These are phyloP conservation scores for Margaritispora aquatica DNA, from an alignment of 495 filamentous ascomycete genomes.

Conservation along the genomic window DNA sequence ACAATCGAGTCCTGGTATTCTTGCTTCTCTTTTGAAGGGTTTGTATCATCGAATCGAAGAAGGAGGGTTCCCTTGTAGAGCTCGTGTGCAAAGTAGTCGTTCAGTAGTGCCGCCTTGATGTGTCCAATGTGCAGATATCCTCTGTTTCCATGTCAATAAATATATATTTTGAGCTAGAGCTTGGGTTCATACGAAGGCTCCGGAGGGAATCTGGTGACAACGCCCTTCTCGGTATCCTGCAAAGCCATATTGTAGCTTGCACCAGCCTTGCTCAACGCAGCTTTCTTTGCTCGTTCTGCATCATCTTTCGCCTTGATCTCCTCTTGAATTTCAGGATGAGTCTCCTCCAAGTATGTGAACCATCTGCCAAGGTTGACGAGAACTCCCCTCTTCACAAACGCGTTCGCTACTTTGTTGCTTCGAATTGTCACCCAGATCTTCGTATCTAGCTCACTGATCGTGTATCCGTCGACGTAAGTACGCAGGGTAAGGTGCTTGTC, in stretches of 20 bases:
- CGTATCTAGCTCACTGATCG: slow-evolving; percentile 69
- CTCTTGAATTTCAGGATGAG: slow-evolving; percentile 59
- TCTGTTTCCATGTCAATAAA: slow-evolving; percentile 29
- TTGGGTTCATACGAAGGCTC: slow-evolving; percentile 72
- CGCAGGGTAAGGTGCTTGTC: slow-evolving; percentile 83
- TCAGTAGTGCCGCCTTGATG: slow-evolving; percentile 73
- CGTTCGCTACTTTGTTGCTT: slow-evolving; percentile 76
- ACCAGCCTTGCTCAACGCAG: slow-evolving; percentile 71
- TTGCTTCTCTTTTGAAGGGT: slow-evolving; percentile 75
- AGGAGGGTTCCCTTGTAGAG: slow-evolving; percentile 71
- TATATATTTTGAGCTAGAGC: neutral
- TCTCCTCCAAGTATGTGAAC: slow-evolving; percentile 82
- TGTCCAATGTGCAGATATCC: slow-evolving; percentile 82
- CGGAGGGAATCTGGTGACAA: slow-evolving; percentile 89
- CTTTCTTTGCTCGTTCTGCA: slow-evolving; percentile 61
- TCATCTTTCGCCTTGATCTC: slow-evolving; percentile 53
- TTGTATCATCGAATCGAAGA: slow-evolving; percentile 77
- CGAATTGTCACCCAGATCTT: slow-evolving; percentile 81
- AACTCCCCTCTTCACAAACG: slow-evolving; percentile 69
- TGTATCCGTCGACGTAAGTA: slow-evolving; percentile 80
- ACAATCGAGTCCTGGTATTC: slow-evolving; percentile 74
- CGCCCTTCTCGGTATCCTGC: slow-evolving; percentile 81
- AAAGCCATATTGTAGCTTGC: slow-evolving; percentile 88
- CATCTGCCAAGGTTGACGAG: slow-evolving; percentile 79
- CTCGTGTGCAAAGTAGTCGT: slow-evolving; percentile 75